Evolutionary conservation across 306 rosid genomes (phyloP).

Genomic region (Abrus precatorius): DNA sequence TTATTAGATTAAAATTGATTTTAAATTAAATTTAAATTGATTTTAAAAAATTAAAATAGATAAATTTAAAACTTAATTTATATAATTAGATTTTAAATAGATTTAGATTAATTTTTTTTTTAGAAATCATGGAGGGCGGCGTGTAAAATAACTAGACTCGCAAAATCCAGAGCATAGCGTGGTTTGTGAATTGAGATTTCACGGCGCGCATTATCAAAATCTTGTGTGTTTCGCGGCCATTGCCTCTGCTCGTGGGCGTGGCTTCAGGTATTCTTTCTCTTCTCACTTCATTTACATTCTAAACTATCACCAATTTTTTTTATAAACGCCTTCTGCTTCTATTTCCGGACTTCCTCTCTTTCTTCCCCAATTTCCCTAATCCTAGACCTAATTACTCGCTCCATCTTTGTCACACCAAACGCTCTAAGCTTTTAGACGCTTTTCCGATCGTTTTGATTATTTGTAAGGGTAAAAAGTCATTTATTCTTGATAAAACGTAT

Average conservation of each 20-base stretch:
- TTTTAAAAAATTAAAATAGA: too few species aligned
- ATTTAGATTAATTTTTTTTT: too few species aligned
- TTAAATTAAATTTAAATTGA: too few species aligned
- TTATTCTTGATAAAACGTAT: too few species aligned
- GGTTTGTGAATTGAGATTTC: constrained; percentile 27
- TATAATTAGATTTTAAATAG: neutral
- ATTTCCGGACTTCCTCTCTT: neutral
- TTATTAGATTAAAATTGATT: too few species aligned
- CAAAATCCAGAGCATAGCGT: constrained; percentile 3
- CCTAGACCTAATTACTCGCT: constrained; percentile 49
- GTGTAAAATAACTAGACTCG: neutral
- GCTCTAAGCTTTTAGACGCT: neutral
- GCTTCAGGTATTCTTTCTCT: neutral
- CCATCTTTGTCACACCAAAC: neutral
- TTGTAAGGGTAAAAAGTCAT: too few species aligned
- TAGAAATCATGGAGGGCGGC: neutral
- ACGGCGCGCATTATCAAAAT: constrained; percentile 4
- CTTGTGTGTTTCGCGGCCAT: constrained; percentile 11
- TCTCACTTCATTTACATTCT: constrained; percentile 1
- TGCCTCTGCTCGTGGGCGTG: neutral
- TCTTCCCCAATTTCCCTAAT: constrained; percentile 12
- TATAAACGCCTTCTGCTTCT: neutral
- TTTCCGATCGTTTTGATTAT: neutral
- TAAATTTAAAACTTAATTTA: too few species aligned
- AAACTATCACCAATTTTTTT: neutral